Evolutionary conservation across 2,329 filamentous ascomycete genomes (phyloP).

Genomic region (Trichoderma hamatum): DNA sequence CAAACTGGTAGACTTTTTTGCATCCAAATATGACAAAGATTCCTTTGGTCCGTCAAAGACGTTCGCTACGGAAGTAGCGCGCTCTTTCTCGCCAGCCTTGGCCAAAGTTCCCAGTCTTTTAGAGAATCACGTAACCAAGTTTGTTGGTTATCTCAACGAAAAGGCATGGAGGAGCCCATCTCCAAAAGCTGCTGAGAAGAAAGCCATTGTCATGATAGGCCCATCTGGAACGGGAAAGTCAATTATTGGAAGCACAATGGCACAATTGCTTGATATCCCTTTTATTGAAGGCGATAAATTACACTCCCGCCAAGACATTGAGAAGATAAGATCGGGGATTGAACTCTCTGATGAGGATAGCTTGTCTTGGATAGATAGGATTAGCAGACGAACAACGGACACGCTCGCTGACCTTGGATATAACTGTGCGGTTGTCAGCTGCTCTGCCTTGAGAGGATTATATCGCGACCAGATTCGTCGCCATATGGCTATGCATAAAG

Average conservation of each 20-base stretch:
- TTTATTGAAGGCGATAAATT: constrained; percentile 8
- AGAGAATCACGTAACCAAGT: background rate
- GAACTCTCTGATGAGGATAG: background rate
- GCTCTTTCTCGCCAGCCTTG: constrained; percentile 4
- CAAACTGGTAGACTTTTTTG: constrained; percentile 11
- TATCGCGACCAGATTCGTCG: constrained; percentile 12
- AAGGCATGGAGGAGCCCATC: background rate
- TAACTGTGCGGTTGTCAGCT: background rate
- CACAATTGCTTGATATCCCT: background rate
- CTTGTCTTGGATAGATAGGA: background rate
- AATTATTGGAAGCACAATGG: background rate
- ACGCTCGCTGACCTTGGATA: background rate
- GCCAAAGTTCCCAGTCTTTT: background rate
- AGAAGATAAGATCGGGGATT: background rate
- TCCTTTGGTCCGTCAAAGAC: background rate
- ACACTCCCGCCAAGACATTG: background rate
- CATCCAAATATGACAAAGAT: constrained; percentile 12
- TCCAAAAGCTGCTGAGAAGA: background rate
- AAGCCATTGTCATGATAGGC: background rate
- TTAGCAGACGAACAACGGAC: background rate
- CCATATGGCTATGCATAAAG: background rate
- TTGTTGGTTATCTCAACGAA: background rate
- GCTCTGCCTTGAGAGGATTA: background rate
- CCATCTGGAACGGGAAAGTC: constrained; percentile 1
- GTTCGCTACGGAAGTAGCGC: constrained; percentile 1